A percentile compares a stretch with the other conserved stretches of the same genome.
Conservation (phyloP, 2,329 filamentous ascomycete genomes). For the Calonectria pseudoturangicola region DNA sequence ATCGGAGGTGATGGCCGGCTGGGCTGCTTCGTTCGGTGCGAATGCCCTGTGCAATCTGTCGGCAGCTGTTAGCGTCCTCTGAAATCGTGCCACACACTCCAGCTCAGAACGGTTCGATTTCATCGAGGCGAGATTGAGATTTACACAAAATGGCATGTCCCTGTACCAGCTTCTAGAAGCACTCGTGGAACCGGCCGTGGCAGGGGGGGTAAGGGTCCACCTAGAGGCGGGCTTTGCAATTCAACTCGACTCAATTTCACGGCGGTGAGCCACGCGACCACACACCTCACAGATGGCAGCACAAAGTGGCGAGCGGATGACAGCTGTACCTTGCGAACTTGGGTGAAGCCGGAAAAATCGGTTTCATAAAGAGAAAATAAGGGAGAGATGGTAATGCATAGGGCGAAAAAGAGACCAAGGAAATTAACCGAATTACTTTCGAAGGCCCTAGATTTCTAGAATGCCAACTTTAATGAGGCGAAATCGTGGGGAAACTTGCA, state of each 20-base stretch:
- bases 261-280: constrained; percentile 48
- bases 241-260: constrained; percentile 54
- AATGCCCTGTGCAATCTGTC: constrained; percentile 34
- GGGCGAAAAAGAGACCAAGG: neutral
- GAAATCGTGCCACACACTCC: constrained; percentile 45
- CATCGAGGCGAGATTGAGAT: constrained; percentile 51
- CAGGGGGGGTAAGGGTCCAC: constrained; percentile 43
- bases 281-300: constrained; percentile 34
- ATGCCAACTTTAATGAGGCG: constrained; percentile 5
- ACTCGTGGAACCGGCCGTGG: constrained; percentile 49
- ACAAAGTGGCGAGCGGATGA: constrained; percentile 17
- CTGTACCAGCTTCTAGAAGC: constrained; percentile 55
- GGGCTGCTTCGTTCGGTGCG: constrained; percentile 1
- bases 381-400: constrained; percentile 1
- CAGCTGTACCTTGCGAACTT: constrained; percentile 5
- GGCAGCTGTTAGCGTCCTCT: constrained; percentile 41
- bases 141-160: constrained; percentile 44
- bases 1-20: constrained; percentile 21
- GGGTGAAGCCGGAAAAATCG: constrained; percentile 1
- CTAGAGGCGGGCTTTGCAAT: constrained; percentile 44
- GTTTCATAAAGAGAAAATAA: constrained; percentile 3
- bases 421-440: constrained; percentile 9
- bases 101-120: constrained; percentile 36
- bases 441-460: neutral
- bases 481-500: constrained; percentile 4